These are phyloP conservation scores for Alternaria incomplexa DNA, from an alignment of 2,329 filamentous ascomycete genomes.

Conservation along the genomic window DNA sequence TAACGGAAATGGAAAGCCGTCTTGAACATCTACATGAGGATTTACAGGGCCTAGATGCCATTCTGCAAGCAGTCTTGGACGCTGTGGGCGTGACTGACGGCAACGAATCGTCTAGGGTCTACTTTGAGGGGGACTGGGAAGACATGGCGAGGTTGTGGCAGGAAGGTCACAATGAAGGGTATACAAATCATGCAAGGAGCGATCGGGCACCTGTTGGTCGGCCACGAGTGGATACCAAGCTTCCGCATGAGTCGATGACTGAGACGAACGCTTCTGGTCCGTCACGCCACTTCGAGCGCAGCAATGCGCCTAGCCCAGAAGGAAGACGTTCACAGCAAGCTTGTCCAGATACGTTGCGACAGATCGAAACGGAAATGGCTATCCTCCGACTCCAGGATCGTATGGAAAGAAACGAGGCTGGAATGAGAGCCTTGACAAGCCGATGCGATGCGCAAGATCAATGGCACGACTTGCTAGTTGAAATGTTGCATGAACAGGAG, in stretches of 20 bases:
- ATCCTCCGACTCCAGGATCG: background rate
- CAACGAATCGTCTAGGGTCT: background rate
- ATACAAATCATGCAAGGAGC: background rate
- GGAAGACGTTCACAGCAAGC: background rate
- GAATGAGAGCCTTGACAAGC: background rate
- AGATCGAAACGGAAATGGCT: background rate
- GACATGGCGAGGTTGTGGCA: background rate
- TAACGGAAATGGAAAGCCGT: background rate
- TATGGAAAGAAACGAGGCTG: background rate
- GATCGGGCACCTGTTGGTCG: background rate
- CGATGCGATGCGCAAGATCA: background rate
- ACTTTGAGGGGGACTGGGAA: background rate
- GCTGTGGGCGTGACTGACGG: background rate
- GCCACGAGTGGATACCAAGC: background rate
- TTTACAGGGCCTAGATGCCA: background rate
- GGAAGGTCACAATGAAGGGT: background rate
- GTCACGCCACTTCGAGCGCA: background rate
- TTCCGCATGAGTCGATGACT: background rate
- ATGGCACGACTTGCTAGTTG: background rate
- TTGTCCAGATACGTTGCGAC: background rate
- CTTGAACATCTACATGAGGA: background rate
- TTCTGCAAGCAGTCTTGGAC: background rate
- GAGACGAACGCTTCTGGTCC: background rate
- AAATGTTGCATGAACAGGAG: background rate
- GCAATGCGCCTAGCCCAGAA: background rate